A percentile compares a stretch with the other conserved stretches of the same genome.
Evolutionary conservation across 148 eudicot genomes (phyloP).

Genomic region (Persicaria tinctoria): DNA sequence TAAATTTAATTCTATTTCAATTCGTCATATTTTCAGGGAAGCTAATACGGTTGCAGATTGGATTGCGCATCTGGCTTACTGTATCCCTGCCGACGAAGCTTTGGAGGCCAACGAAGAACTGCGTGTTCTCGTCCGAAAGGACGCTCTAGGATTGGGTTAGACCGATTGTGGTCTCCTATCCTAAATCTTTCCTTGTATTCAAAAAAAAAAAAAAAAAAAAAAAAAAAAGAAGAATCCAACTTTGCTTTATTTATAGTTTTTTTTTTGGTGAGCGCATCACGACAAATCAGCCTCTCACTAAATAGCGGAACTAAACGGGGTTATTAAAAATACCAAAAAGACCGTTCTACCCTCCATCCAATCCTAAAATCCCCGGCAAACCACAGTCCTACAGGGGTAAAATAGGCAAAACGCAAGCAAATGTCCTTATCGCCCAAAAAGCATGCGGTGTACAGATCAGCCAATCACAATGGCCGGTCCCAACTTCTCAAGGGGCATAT

Average conservation of each 20-base stretch:
- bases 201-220: no score
- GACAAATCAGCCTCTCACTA: slow-evolving; percentile 2
- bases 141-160: no score
- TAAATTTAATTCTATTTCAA: no score
- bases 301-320: neutral
- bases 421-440: slow-evolving; percentile 24
- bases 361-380: neutral
- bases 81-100: no score
- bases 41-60: no score
- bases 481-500: slow-evolving; percentile 18
- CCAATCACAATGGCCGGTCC: slow-evolving; percentile 21
- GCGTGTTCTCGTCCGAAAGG: no score
- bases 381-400: slow-evolving; percentile 9
- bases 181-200: no score
- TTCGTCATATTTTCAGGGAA: no score
- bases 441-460: slow-evolving; percentile 26
- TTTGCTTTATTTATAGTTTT: neutral
- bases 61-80: no score
- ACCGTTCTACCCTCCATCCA: neutral
- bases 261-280: slow-evolving; percentile 2
- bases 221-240: no score
- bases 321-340: neutral
- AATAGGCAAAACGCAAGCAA: neutral
- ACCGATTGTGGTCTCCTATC: no score
- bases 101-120: no score